Evolutionary conservation across 2,329 filamentous ascomycete species (phyloP), one percentile per base, ranked within the genome.

Genomic region (Chaetomium strumarium): DNA sequence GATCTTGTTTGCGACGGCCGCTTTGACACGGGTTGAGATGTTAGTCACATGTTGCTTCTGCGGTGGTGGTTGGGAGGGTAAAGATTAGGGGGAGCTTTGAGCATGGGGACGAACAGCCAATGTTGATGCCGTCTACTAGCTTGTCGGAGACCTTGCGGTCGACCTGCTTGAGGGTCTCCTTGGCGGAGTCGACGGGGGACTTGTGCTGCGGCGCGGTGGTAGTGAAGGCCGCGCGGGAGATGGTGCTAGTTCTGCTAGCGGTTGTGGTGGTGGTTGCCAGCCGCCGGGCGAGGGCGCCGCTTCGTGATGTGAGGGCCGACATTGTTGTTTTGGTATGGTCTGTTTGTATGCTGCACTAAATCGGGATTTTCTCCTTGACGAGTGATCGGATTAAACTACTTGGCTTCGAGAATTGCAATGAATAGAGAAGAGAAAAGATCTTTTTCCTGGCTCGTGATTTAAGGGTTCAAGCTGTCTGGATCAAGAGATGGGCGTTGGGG

Each of bases 111-210:
- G 7, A 24, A 84, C 83, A 67, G 45, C 77, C 76, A 43, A 72
- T 70, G 59, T 85, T 73, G 63, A 86, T 81, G 14, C 79, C 80
- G 37, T 80, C 78, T 29, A 84, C 77, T 16, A 85, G 64, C 64
- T 81, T 84, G 64, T 82, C 77, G 54, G 77, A 76, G 39, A 85
- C 79, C 46, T 70, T 74, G 30, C 79, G 74, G 69, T 85, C 80
- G 6, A 83, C 79, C 6, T 68, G 70, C 68, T 84, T 82, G 52
- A 80, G 67, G 3, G 75, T 74, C 56, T 85, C 80, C 68, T 84
- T 85, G 60, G 78, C 76, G 0, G 73, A 60, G 52, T 84, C 78
- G 47, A 76, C 70, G 2, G 75, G 69, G 10, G 73, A 70, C 69
- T 81, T 82, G 43, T 71, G 71, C 9, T 67, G 59, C 2, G 66